Evolutionary conservation across 495 filamentous ascomycete genomes (phyloP).

Genomic region (Hypoxylon subgilvum): DNA sequence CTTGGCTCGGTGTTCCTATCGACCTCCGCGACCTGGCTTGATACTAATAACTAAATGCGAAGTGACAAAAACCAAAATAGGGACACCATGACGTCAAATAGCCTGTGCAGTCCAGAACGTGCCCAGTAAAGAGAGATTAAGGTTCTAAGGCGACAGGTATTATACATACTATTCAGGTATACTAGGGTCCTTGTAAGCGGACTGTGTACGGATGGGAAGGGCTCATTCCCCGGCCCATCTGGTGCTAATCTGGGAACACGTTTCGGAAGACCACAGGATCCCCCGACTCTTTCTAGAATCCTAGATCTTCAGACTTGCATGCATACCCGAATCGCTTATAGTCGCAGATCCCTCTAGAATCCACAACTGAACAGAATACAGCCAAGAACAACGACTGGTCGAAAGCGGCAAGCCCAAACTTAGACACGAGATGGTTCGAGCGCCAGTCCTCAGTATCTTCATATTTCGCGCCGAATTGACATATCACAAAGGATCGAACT

Average conservation of each 20-base stretch:
- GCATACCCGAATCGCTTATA: slow-evolving; percentile 15
- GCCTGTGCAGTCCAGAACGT: neutral
- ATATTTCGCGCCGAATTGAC: neutral
- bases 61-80: slow-evolving; percentile 13
- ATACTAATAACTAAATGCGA: too few relatives aligned
- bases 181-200: slow-evolving; percentile 17
- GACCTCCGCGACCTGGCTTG: too few relatives aligned
- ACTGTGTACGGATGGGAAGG: slow-evolving; percentile 10
- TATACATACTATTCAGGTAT: slow-evolving; percentile 24
- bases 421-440: slow-evolving; percentile 32
- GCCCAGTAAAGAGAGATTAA: slow-evolving; percentile 13
- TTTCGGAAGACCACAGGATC: slow-evolving; percentile 13
- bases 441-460: slow-evolving; percentile 3
- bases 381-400: slow-evolving; percentile 16
- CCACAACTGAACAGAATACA: slow-evolving; percentile 8
- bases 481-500: neutral
- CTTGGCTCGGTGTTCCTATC: neutral
- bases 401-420: slow-evolving; percentile 20
- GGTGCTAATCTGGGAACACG: slow-evolving; percentile 34
- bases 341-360: slow-evolving; percentile 12
- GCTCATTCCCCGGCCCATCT: slow-evolving; percentile 7
- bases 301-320: slow-evolving; percentile 4
- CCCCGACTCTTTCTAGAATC: slow-evolving; percentile 7
- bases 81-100: slow-evolving; percentile 27
- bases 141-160: slow-evolving; percentile 15